Percentiles rank a stretch among this genome's conserved stretches.
These are phyloP conservation scores for Elymus sibiricus DNA, from an alignment of 176 grass and related monocot species.

Conservation along the genomic window DNA sequence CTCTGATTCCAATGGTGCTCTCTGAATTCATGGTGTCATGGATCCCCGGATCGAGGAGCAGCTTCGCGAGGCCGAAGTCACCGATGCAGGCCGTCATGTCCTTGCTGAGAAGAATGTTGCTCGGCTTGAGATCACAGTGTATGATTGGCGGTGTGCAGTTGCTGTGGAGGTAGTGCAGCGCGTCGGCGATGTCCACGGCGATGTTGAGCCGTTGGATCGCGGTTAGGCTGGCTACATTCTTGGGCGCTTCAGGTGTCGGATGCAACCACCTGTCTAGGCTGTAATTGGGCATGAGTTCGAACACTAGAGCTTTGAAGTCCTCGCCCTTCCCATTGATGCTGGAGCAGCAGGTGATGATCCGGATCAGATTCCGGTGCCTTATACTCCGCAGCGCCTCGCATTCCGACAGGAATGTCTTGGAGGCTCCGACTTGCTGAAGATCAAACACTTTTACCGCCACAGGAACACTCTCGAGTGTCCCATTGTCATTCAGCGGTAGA, in stretches of 20 bases:
- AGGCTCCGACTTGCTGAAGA: background rate
- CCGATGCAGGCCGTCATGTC: conserved; percentile 41
- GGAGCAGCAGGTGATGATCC: background rate
- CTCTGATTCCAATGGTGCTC: conserved; percentile 22
- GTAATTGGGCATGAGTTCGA: conserved; percentile 46
- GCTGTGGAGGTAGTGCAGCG: conserved; percentile 39
- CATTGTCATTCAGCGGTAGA: background rate
- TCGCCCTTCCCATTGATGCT: background rate
- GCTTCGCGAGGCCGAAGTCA: background rate
- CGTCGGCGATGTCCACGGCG: conserved; percentile 27
- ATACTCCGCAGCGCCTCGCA: background rate
- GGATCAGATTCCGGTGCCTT: background rate
- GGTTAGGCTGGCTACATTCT: background rate
- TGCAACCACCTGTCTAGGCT: conserved; percentile 49
- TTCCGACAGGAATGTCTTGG: background rate
- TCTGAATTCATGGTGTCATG: background rate
- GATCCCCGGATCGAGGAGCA: background rate
- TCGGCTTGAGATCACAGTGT: conserved; percentile 49
- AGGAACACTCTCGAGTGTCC: background rate
- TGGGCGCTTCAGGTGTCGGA: background rate
- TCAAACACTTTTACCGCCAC: background rate
- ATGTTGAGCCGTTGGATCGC: conserved; percentile 31
- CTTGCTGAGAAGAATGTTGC: conserved; percentile 40
- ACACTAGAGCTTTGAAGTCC: conserved; percentile 43
- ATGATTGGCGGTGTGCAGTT: conserved; percentile 3